phyloP scores from a whole-genome alignment of 345 rosid species.

The Citrus hindsii region DNA sequence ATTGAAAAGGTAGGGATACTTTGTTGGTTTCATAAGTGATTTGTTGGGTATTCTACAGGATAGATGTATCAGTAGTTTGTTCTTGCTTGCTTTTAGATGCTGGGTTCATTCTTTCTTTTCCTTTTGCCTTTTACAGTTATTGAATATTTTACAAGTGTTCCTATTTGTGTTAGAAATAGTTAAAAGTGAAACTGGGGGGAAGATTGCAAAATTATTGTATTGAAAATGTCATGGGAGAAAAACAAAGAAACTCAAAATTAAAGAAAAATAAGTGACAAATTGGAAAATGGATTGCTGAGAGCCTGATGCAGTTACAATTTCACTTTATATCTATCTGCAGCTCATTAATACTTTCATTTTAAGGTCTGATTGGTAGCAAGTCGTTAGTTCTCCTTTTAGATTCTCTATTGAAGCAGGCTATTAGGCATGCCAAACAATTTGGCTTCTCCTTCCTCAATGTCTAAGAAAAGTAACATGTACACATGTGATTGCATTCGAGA shows the following conservation, averaged over 20 bases:
- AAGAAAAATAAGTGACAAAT: neutral
- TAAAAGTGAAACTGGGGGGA: neutral
- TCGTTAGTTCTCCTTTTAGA: neutral
- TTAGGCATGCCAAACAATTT: neutral
- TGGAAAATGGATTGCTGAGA: neutral
- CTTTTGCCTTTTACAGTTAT: neutral
- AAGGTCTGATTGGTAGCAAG: neutral
- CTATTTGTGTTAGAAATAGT: neutral
- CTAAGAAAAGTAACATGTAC: neutral
- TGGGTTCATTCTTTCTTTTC: neutral
- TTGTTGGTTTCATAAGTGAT: neutral
- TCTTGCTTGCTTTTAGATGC: neutral
- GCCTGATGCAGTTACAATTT: neutral
- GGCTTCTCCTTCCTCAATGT: neutral
- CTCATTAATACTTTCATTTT: neutral
- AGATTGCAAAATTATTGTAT: neutral
- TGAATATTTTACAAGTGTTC: neutral
- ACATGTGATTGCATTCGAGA: neutral
- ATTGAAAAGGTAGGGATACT: constrained; percentile 39
- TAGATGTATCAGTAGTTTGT: neutral
- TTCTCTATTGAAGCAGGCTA: neutral
- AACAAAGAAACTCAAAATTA: neutral
- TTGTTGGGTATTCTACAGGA: neutral
- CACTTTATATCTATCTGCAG: neutral
- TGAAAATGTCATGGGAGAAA: neutral